Evolutionary conservation across 352 stramenopile genomes (phyloP).

Genomic region (Albugo candida): DNA sequence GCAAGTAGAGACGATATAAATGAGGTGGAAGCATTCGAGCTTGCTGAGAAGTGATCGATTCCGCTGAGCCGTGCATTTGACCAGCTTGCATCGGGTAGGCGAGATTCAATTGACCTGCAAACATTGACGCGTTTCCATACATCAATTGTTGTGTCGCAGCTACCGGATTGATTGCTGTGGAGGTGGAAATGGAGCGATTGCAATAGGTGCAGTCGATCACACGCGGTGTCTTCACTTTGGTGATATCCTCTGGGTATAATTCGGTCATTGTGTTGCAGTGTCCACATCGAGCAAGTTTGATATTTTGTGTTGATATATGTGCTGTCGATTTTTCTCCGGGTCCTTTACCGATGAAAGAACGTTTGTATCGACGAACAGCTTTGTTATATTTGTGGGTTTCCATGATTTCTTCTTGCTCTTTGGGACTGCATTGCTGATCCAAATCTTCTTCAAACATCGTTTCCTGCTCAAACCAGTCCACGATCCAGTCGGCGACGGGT

Average conservation of each 20-base stretch:
- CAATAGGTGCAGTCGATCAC: constrained; percentile 56
- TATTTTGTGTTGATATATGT: constrained; percentile 21
- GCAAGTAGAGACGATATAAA: constrained; percentile 9
- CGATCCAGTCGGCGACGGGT: constrained; percentile 17
- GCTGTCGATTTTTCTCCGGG: constrained; percentile 6
- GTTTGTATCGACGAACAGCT: constrained; percentile 26
- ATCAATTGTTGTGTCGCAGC: constrained; percentile 3
- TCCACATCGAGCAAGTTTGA: constrained; percentile 30
- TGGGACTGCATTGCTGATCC: constrained; percentile 47
- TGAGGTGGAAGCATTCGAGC: constrained; percentile 3
- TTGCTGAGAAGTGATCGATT: background rate
- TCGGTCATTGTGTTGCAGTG: constrained; percentile 38
- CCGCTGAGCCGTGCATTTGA: background rate
- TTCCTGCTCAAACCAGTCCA: constrained; percentile 79
- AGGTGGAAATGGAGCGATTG: constrained; percentile 20
- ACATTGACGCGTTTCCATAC: background rate
- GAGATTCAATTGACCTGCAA: constrained; percentile 8
- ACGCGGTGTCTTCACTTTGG: constrained; percentile 28
- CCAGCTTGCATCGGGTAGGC: constrained; percentile 1
- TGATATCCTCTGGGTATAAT: constrained; percentile 36
- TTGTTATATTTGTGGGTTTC: constrained; percentile 53
- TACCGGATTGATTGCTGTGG: constrained; percentile 13
- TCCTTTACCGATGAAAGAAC: background rate
- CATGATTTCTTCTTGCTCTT: constrained; percentile 55
- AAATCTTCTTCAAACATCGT: constrained; percentile 81